Base-by-base conservation (phyloP, 306 rosid species). In the Pachyrhizus erosus region DNA sequence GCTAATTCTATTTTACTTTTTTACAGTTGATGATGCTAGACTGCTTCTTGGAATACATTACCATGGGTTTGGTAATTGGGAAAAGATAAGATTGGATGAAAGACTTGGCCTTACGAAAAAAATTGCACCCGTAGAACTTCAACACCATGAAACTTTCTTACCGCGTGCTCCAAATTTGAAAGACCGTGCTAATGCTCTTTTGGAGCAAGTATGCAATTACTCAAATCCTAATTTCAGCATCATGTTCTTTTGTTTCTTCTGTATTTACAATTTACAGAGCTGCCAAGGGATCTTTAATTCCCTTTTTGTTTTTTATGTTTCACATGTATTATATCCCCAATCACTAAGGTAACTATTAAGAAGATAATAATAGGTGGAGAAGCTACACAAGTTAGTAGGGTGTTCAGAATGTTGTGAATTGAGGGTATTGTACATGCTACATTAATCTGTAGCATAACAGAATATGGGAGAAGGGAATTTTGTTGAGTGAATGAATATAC, bases 61-160 rank as follows among this genome's bases (percentile, higher is more conserved):
- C 82, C 94, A 96, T 85, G 99, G 99, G 20, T 96, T 96, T 89
- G 97, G 97, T 71, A 96, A 89, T 82, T 96, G 99, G 99, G 99
- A 96, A 84, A 91, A 86, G 84, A 91, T 94, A 88, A 88, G 99
- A 88, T 81, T 96, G 75, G 99, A 94, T 81, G 99, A 92, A 75
- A 89, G 94, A 80, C 98, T 96, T 82, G 97, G 99, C 84, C 97
- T 96, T 42, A 82, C 8, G 42, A 96, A 92, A 85, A 96, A 96
- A 87, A 96, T 96, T 88, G 99, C 99, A 80, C 99, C 99, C 1
- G 99, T 85, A 42, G 99, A 96, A 84, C 98, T 96, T 78, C 97
- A 94, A 89, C 98, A 94, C 88, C 99, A 96, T 86, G 98, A 96
- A 86, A 96, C 99, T 71, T 96, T 96, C 85, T 81, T 96, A 84